Base-by-base conservation (phyloP, 2,329 filamentous ascomycete species). In the Alternaria conjuncta region DNA sequence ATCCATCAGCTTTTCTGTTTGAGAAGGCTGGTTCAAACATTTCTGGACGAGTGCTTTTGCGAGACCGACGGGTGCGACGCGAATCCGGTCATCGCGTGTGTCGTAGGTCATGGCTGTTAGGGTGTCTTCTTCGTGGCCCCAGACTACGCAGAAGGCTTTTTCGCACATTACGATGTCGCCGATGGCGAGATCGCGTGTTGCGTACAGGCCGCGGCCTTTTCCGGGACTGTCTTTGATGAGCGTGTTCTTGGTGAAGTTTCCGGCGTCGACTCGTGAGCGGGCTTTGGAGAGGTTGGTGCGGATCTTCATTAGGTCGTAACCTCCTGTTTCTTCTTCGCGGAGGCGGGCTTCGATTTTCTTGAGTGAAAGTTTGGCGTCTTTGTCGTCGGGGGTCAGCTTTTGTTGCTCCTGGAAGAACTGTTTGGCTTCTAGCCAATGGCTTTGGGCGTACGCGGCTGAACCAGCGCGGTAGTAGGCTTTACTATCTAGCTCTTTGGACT, bases 151-250 rank as follows among this genome's bases (percentile, higher is more conserved):
- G 68, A 88, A 87, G 0, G 86, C 86, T 65, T 88, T 89, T 63
- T 88, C 86, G 50, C 84, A 87, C 2, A 88, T 67, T 0, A 89
- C 71, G 2, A 88, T 75, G 4, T 87, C 83, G 0, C 86, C 86
- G 0, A 83, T 81, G 41, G 79, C 77, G 3, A 88, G 83, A 0
- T 77, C 68, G 20, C 77, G 73, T 1, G 82, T 86, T 0, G 83
- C 84, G 67, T 88, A 89, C 0, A 88, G 73, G 0, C 86, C 86
- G 3, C 81, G 79, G 3, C 85, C 86, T 18, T 80, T 78, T 9
- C 75, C 81, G 2, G 73, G 70, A 1, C 83, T 82, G 7, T 71
- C 46, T 32, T 78, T 81, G 0, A 87, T 67, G 46, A 79, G 72
- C 1, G 86, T 82, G 0, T 81, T 79, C 0, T 72, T 75, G 8